Evolutionary conservation across 108 stramenopile species (phyloP).

Genomic region (Nannochloropsis gaditana): DNA sequence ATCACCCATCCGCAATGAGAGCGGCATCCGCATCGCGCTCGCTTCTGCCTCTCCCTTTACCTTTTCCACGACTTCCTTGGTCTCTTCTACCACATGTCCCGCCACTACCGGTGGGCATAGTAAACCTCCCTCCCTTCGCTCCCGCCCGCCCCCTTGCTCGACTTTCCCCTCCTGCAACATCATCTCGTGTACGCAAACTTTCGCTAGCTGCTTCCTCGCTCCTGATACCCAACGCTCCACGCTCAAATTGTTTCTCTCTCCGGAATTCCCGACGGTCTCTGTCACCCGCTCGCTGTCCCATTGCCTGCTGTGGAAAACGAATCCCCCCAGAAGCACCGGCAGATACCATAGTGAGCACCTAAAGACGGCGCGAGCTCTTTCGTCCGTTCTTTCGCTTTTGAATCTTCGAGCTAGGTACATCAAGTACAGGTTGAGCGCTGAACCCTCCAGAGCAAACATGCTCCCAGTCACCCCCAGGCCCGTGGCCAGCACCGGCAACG

Average conservation of each 20-base stretch:
- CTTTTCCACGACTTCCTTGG: not conserved
- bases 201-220: conserved; percentile 19
- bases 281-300: conserved; percentile 36
- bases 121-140: not conserved
- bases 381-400: conserved; percentile 71
- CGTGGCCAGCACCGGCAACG: conserved; percentile 74
- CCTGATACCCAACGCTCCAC: not conserved
- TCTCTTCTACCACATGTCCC: not conserved
- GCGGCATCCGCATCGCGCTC: not conserved
- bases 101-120: not conserved
- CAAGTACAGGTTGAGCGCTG: conserved; percentile 75
- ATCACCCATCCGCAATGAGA: not conserved
- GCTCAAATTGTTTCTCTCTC: not conserved
- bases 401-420: conserved; percentile 66
- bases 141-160: not conserved
- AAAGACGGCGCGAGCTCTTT: conserved; percentile 88
- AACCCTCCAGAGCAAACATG: conserved; percentile 92
- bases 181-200: conserved; percentile 25
- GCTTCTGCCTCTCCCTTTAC: conserved; percentile 14
- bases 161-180: conserved; percentile 7
- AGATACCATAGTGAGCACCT: conserved; percentile 91
- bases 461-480: conserved; percentile 72
- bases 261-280: conserved; percentile 23
- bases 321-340: conserved; percentile 78
- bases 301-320: conserved; percentile 77